A percentile compares a stretch with the other conserved stretches of the same genome.
Conservation (phyloP, 2,329 filamentous ascomycete genomes). For the Corinectria fuckeliana region DNA sequence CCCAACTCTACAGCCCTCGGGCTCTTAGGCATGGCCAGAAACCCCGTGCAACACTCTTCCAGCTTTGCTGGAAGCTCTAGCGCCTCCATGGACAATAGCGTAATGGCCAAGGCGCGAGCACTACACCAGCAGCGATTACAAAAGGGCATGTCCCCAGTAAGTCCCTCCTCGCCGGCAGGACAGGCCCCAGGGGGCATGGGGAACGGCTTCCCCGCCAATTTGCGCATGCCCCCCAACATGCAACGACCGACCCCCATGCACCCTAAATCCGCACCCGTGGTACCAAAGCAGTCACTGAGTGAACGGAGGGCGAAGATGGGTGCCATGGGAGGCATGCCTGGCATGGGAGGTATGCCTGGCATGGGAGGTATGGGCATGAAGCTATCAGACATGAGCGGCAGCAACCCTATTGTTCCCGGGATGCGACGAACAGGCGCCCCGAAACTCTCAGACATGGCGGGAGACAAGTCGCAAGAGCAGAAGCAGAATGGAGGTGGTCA, state of each 20-base stretch:
- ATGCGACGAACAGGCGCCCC: constrained; percentile 47
- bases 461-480: constrained; percentile 22
- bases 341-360: not conserved
- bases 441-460: constrained; percentile 52
- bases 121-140: constrained; percentile 55
- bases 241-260: constrained; percentile 57
- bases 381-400: constrained; percentile 26
- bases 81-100: constrained; percentile 46
- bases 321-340: constrained; percentile 29
- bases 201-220: constrained; percentile 52
- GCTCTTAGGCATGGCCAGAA: constrained; percentile 70
- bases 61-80: constrained; percentile 42
- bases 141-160: constrained; percentile 47
- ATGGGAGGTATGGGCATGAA: constrained; percentile 30
- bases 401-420: constrained; percentile 30
- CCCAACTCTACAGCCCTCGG: constrained; percentile 85
- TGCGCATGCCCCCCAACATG: constrained; percentile 51
- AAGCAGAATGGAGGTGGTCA: constrained; percentile 47
- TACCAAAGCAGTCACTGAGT: constrained; percentile 66
- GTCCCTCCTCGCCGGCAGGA: constrained; percentile 40
- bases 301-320: constrained; percentile 63
- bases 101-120: constrained; percentile 56
- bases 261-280: constrained; percentile 59
- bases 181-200: constrained; percentile 45
- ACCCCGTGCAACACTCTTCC: constrained; percentile 53